Evolutionary conservation across 768 basidiomycete species (phyloP).

Genomic region (Leccinum variicolor): DNA sequence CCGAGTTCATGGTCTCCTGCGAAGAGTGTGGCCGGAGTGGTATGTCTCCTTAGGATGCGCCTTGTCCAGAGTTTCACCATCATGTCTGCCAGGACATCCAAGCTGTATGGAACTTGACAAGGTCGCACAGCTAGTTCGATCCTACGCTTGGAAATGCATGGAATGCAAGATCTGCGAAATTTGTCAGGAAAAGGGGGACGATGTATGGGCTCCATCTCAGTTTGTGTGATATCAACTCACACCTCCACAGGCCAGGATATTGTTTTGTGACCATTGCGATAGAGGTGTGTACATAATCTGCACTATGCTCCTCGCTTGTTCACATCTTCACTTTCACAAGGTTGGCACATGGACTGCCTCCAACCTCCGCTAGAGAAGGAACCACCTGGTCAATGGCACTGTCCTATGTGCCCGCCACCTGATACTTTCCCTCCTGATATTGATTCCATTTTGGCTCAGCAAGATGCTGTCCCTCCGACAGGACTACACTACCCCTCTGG

Average conservation of each 20-base stretch:
- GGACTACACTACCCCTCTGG: conserved; percentile 15
- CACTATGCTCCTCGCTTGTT: conserved; percentile 3
- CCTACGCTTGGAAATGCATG: conserved; percentile 83
- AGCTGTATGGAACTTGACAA: conserved; percentile 70
- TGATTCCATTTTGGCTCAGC: conserved; percentile 14
- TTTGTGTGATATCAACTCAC: conserved; percentile 20
- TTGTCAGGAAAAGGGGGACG: conserved; percentile 81
- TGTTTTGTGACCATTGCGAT: conserved; percentile 95
- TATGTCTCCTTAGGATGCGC: conserved; percentile 31
- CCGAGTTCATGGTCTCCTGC: conserved; percentile 77
- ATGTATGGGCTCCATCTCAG: conserved; percentile 53
- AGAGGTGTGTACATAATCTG: conserved; percentile 49
- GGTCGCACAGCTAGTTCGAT: conserved; percentile 57
- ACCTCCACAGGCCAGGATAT: conserved; percentile 57
- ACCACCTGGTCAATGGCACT: conserved; percentile 78
- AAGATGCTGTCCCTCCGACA: conserved; percentile 44
- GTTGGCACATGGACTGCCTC: conserved; percentile 85
- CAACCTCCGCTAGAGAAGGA: conserved; percentile 64
- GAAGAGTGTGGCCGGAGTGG: conserved; percentile 81
- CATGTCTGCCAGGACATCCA: conserved; percentile 63
- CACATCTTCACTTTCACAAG: conserved; percentile 32
- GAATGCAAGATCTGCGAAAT: conserved; percentile 93
- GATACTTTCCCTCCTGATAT: conserved; percentile 9
- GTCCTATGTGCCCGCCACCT: conserved; percentile 55
- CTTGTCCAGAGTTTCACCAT: neutral